Evolutionary conservation across 116 monocot species (phyloP).

Genomic region (Cymodocea nodosa): DNA sequence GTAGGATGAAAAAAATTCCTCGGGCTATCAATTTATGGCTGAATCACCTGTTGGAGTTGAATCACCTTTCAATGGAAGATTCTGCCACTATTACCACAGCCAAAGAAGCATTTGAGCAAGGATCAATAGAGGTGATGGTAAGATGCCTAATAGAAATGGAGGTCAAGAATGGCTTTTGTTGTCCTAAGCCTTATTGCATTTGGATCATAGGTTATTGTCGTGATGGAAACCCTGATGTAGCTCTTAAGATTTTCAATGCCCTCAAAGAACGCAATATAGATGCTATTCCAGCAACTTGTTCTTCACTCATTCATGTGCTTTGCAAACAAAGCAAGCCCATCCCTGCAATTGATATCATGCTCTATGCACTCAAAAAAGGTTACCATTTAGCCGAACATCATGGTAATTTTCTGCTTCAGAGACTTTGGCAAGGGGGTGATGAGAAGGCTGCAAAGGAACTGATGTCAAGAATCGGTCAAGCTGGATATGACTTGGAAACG

Average conservation of each 20-base stretch:
- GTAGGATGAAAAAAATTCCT: constrained; percentile 29
- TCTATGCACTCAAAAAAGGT: constrained; percentile 45
- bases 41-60: constrained; percentile 20
- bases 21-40: constrained; percentile 66
- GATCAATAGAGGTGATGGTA: constrained; percentile 33
- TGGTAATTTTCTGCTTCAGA: constrained; percentile 52
- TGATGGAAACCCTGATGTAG: constrained; percentile 33
- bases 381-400: constrained; percentile 34
- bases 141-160: constrained; percentile 45
- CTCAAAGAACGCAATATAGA: constrained; percentile 38
- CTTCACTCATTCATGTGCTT: constrained; percentile 38
- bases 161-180: constrained; percentile 3
- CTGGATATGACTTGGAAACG: constrained; percentile 54
- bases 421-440: constrained; percentile 27
- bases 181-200: constrained; percentile 46
- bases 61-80: constrained; percentile 17
- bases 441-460: constrained; percentile 35
- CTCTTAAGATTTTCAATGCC: constrained; percentile 38
- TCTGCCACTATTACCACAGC: constrained; percentile 17
- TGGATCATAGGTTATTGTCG: constrained; percentile 74
- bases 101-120: constrained; percentile 30
- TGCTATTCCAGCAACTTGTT: constrained; percentile 38
- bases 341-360: constrained; percentile 48
- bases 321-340: constrained; percentile 33
- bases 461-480: constrained; percentile 32